Percentiles rank a stretch among this genome's conserved stretches.
Conservation (phyloP, 2,329 filamentous ascomycete species). For the Stemphylium beticola region DNA sequence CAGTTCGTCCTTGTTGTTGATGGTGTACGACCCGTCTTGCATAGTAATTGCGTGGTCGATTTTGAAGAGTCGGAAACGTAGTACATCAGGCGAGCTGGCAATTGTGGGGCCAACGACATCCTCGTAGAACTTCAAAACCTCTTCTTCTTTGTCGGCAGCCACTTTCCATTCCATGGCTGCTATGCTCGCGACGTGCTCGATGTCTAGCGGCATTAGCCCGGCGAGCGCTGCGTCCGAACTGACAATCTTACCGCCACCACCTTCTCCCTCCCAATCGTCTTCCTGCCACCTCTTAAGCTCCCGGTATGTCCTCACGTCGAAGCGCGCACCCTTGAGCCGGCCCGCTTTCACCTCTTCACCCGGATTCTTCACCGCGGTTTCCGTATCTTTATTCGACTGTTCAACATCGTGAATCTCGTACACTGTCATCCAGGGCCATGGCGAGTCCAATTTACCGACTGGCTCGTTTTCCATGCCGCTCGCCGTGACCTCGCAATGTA, state of each 20-base stretch:
- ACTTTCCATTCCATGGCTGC: slow-evolving; percentile 23
- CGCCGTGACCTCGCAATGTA: slow-evolving; percentile 22
- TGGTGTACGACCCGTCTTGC: slow-evolving; percentile 1
- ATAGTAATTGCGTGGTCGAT: slow-evolving; percentile 16
- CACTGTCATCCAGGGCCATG: slow-evolving; percentile 21
- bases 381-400: slow-evolving; percentile 3
- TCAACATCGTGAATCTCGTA: slow-evolving; percentile 11
- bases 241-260: slow-evolving; percentile 11
- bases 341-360: slow-evolving; percentile 2
- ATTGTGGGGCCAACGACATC: slow-evolving; percentile 14
- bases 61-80: slow-evolving; percentile 23
- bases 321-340: slow-evolving; percentile 11
- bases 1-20: slow-evolving; percentile 12
- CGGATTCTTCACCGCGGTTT: slow-evolving; percentile 6
- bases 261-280: slow-evolving; percentile 19
- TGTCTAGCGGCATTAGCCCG: slow-evolving; percentile 15
- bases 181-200: slow-evolving; percentile 17
- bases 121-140: slow-evolving; percentile 18
- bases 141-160: slow-evolving; percentile 11
- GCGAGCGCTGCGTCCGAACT: not conserved
- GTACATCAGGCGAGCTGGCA: slow-evolving; percentile 14
- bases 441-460: slow-evolving; percentile 21
- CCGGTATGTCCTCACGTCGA: slow-evolving; percentile 20
- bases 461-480: slow-evolving; percentile 24
- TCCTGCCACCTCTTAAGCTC: slow-evolving; percentile 21